phyloP scores from a whole-genome alignment of 192 early-diverging fungal species.

The Gigaspora rosea region DNA sequence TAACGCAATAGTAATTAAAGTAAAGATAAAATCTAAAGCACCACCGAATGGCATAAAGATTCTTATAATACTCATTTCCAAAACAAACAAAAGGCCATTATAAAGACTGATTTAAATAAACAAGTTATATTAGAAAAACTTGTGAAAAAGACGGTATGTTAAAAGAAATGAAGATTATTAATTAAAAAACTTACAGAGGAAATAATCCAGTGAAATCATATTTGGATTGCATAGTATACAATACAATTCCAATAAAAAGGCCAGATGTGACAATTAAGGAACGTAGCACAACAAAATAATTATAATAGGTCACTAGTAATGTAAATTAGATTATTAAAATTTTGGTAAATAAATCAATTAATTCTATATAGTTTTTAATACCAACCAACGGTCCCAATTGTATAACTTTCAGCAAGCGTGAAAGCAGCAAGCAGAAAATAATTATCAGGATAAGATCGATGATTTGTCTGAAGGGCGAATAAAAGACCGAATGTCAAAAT shows the following conservation, averaged over 20 bases:
- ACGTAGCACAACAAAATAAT: slow-evolving; percentile 66
- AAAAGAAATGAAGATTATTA: background rate
- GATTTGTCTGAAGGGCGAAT: slow-evolving; percentile 57
- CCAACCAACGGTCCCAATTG: slow-evolving; percentile 44
- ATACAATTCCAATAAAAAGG: slow-evolving; percentile 69
- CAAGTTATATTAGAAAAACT: too few relatives aligned
- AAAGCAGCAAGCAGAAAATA: slow-evolving; percentile 61
- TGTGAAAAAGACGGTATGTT: too few relatives aligned
- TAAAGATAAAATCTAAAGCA: slow-evolving; percentile 57
- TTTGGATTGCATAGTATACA: slow-evolving; percentile 78
- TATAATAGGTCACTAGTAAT: slow-evolving; percentile 62
- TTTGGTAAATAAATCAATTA: background rate
- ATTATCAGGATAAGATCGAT: slow-evolving; percentile 64
- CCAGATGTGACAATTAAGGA: slow-evolving; percentile 71
- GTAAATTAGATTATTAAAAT: background rate
- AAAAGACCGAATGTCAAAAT: slow-evolving; percentile 51
- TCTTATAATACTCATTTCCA: slow-evolving; percentile 64
- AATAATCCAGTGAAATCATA: slow-evolving; percentile 67
- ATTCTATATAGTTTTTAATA: background rate
- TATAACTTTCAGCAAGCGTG: slow-evolving; percentile 55
- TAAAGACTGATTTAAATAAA: background rate
- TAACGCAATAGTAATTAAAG: slow-evolving; percentile 60
- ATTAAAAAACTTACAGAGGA: slow-evolving; percentile 47
- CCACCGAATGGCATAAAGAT: slow-evolving; percentile 71
- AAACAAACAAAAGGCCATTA: slow-evolving; percentile 59